Conservation (phyloP, 2,329 filamentous ascomycete species). For the Blumeriella jaapii region DNA sequence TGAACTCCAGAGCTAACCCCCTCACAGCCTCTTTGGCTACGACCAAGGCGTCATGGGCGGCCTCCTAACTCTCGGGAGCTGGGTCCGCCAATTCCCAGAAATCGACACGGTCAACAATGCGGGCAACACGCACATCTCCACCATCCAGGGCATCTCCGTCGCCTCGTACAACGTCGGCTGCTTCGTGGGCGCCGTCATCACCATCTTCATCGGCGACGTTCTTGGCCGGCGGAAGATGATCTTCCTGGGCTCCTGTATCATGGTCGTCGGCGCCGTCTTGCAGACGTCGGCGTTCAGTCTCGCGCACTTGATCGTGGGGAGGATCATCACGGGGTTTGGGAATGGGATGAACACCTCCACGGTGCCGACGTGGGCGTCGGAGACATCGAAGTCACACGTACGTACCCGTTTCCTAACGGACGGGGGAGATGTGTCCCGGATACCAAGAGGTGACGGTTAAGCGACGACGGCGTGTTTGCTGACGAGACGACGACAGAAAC, state of each 20-base stretch:
- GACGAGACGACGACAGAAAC: slow-evolving; percentile 26
- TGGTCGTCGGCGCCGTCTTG: slow-evolving; percentile 42
- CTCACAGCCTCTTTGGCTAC: slow-evolving; percentile 32
- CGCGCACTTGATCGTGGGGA: slow-evolving; percentile 42
- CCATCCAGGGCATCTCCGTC: slow-evolving; percentile 37
- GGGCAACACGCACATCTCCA: slow-evolving; percentile 18
- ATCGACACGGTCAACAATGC: slow-evolving; percentile 34
- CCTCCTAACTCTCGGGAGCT: slow-evolving; percentile 33
- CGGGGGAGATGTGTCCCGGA: no score
- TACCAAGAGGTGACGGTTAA: no score
- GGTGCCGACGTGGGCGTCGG: slow-evolving; percentile 49
- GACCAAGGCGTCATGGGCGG: slow-evolving; percentile 38
- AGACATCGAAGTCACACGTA: slow-evolving; percentile 41
- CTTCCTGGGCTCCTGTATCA: slow-evolving; percentile 43
- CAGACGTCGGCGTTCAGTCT: slow-evolving; percentile 33
- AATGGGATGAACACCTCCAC: slow-evolving; percentile 39
- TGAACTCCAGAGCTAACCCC: slow-evolving; percentile 1
- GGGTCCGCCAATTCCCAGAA: slow-evolving; percentile 41
- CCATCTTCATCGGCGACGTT: slow-evolving; percentile 40
- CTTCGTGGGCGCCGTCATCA: slow-evolving; percentile 38
- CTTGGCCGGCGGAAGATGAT: slow-evolving; percentile 47
- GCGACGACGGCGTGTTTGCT: no score
- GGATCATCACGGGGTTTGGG: slow-evolving; percentile 38
- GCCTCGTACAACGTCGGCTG: slow-evolving; percentile 50
- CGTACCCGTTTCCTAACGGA: not conserved